These are phyloP conservation scores for Lipomyces lipofer DNA, from an alignment of 805 yeast species.

Conservation along the genomic window DNA sequence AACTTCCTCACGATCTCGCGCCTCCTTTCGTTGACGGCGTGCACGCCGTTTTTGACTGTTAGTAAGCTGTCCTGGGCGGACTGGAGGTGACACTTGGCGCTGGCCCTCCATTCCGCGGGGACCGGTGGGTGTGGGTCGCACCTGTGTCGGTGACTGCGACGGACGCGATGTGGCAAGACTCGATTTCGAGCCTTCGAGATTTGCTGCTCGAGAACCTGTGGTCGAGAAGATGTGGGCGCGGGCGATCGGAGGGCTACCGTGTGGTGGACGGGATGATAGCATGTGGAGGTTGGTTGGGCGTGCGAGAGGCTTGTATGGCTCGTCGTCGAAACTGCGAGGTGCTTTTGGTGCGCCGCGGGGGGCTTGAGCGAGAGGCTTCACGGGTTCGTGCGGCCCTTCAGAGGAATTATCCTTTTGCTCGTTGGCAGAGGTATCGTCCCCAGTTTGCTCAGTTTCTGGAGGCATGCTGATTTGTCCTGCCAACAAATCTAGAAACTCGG, in stretches of 20 bases:
- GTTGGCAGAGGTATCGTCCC: neutral
- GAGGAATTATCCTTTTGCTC: neutral
- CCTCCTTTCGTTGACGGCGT: constrained; percentile 14
- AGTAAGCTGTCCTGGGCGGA: constrained; percentile 1
- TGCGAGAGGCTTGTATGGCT: constrained; percentile 27
- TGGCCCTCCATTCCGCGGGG: too few species aligned
- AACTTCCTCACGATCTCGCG: constrained; percentile 10
- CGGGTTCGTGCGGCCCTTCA: neutral
- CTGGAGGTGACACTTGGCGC: too few species aligned
- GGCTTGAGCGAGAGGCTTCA: neutral
- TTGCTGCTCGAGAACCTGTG: too few species aligned
- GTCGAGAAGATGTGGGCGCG: too few species aligned
- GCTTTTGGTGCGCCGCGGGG: constrained; percentile 5
- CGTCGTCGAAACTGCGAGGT: constrained; percentile 17
- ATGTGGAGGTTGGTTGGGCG: constrained; percentile 15
- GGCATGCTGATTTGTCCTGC: neutral
- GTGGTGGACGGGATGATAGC: neutral
- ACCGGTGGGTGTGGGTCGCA: too few species aligned
- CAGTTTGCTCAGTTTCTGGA: neutral
- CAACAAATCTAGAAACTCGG: constrained; percentile 12
- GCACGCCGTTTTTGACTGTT: constrained; percentile 22
- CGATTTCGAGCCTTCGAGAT: neutral
- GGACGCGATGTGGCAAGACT: too few species aligned
- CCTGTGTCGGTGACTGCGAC: too few species aligned
- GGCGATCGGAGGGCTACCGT: neutral